Evolutionary conservation across 2,329 filamentous ascomycete genomes (phyloP), one percentile per base, ranked within the genome.

Genomic region (Aspergillus sp.): DNA sequence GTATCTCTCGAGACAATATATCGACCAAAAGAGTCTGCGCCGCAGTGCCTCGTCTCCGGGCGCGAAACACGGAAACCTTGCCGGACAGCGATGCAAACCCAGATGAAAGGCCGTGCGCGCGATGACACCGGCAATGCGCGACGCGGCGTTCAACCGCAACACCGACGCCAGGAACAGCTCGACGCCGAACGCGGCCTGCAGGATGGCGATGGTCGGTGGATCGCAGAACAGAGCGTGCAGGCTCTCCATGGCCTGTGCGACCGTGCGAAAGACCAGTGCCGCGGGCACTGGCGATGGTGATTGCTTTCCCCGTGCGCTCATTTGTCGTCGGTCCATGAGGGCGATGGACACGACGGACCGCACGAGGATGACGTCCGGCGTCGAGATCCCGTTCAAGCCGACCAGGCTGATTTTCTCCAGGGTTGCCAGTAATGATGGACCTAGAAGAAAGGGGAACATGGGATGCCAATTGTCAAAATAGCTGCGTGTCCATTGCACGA

Each of bases 381-480:
- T 64, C n/a, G 64, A 66, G 0, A 78, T 56, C 2, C 69, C 65
- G 2, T 66, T 59, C 1, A 72, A 57, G 0, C 77, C 76, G 12
- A 64, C 60, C 2, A 69, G 66, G n/a, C 78, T 74, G 7, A 80
- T 64, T 20, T 71, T 70, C 60, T 85, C 81, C 50, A 85, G 77
- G 1, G 76, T 68, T 16, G 75, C 72, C 2, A 86, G 71, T 2
- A 85, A 72, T 4, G 79, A 77, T 1, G 83, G 83, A 0, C 81
- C 84, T 63, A 85, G 81, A 5, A 86, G 73, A 56, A 84, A 86
- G 0, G 84, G 84, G 47, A 85, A 81, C 2, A 82, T 76, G 0
- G 82, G 80, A 63, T 87, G 84, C 84, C 84, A 87, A 16, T 81
- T 78, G 24, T 84, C 78, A 60, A 86, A 86, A 62, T 85, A 87